phyloP scores from a whole-genome alignment of 345 rosid genomes.

The Brassica napus region Da-Ae NC_063445.1:41555001-41555500 shows the following conservation, averaged over 20 bases:
- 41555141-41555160: too few species aligned
- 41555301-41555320: background rate
- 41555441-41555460: background rate
- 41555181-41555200: too few species aligned
- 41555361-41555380: background rate
- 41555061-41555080: too few species aligned
- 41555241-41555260: background rate
- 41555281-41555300: background rate
- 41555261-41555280: background rate
- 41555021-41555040: too few species aligned
- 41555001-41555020: too few species aligned
- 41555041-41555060: too few species aligned
- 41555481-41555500: background rate
- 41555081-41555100: too few species aligned
- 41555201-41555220: background rate
- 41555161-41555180: too few species aligned
- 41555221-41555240: background rate
- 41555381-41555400: background rate
- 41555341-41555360: background rate
- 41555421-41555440: background rate
- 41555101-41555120: too few species aligned
- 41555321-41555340: background rate
- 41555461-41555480: background rate
- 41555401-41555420: background rate
- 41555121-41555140: too few species aligned